Conservation (phyloP, 2,329 filamentous ascomycete species). For the Blastomyces gilchristii region DNA sequence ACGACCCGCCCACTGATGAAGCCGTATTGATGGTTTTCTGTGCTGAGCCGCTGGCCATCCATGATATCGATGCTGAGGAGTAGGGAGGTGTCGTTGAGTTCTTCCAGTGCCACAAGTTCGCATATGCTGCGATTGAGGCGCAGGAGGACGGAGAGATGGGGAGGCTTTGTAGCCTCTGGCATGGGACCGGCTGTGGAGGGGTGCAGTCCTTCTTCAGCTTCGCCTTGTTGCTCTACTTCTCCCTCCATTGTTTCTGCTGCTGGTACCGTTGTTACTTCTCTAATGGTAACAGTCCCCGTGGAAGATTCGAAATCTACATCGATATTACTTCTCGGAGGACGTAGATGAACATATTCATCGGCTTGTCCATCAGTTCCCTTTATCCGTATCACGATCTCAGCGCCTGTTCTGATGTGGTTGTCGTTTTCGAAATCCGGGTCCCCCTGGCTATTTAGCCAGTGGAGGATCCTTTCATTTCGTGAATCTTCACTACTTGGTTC, state of each 20-base stretch:
- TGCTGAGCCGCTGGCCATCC: slow-evolving; percentile 15
- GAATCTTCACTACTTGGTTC: not conserved
- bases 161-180: too few relatives aligned
- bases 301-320: slow-evolving; percentile 5
- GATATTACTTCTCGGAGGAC: not conserved
- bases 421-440: not conserved
- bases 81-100: slow-evolving; percentile 22
- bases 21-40: slow-evolving; percentile 18
- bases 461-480: not conserved
- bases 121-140: slow-evolving; percentile 17
- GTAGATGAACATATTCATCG: slow-evolving; percentile 2
- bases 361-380: not conserved
- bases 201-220: not conserved
- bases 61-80: slow-evolving; percentile 19
- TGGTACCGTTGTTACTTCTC: slow-evolving; percentile 1
- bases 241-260: not conserved
- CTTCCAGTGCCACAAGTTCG: slow-evolving; percentile 22
- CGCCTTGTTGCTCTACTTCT: not conserved
- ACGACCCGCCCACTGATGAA: slow-evolving; percentile 13
- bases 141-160: slow-evolving; percentile 8
- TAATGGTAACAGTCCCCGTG: slow-evolving; percentile 1
- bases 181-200: not conserved
- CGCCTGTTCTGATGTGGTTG: not conserved
- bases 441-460: not conserved
- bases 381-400: slow-evolving; percentile 3